phyloP scores from a whole-genome alignment of 352 stramenopile genomes.

The Globisporangium okanoganense region DNA sequence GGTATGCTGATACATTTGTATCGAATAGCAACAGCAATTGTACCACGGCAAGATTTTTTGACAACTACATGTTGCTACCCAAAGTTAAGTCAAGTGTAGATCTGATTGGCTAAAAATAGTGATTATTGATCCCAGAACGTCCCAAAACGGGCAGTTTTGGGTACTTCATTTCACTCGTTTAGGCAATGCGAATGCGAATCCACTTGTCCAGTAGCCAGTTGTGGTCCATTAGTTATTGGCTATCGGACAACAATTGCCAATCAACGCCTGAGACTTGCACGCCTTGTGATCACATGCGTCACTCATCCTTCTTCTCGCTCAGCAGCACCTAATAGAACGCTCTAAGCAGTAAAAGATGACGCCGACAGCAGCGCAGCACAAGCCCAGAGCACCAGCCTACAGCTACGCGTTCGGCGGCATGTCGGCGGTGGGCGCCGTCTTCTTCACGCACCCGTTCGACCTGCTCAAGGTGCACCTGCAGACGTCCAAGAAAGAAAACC shows the following conservation, averaged over 20 bases:
- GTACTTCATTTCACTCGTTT: too few relatives aligned
- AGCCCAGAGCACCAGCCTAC: conserved; percentile 36
- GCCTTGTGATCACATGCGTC: background rate
- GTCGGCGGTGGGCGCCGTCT: conserved; percentile 75
- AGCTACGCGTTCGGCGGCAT: conserved; percentile 77
- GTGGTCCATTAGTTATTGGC: too few relatives aligned
- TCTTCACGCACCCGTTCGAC: conserved; percentile 86
- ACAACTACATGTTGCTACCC: too few relatives aligned
- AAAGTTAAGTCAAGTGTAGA: too few relatives aligned
- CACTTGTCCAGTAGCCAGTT: background rate
- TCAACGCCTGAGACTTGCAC: background rate
- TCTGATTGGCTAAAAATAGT: too few relatives aligned
- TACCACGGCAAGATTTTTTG: too few relatives aligned
- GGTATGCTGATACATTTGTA: too few relatives aligned
- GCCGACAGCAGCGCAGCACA: conserved; percentile 1
- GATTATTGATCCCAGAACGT: too few relatives aligned
- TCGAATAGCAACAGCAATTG: too few relatives aligned
- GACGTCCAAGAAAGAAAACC: conserved; percentile 71
- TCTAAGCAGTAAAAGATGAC: background rate
- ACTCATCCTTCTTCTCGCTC: background rate
- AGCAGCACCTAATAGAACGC: background rate
- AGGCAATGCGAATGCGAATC: too few relatives aligned
- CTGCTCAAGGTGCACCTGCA: conserved; percentile 81
- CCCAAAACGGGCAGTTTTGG: too few relatives aligned
- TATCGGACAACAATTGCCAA: background rate